Evolutionary conservation across 1,139 yeast species (phyloP), one percentile per base, ranked within the genome.

Genomic region (Candida glucosophila): DNA sequence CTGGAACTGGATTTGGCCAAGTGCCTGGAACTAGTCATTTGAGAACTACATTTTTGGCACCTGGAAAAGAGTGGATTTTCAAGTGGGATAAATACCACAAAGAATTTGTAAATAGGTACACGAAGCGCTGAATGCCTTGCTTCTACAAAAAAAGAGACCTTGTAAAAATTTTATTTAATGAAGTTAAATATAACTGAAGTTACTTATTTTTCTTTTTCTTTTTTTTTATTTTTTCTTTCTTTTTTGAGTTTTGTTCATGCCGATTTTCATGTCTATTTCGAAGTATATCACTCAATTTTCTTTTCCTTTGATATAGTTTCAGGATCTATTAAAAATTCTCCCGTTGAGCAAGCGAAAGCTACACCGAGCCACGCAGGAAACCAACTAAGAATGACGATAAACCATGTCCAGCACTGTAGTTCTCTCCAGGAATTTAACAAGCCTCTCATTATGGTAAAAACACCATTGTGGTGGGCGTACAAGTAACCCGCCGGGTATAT

Each of bases 1-100:
- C 98, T 17, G 99, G 98, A 21, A 76, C 86, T 22, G 98, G 98
- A 2, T 92, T 90, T 45, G 97, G 97, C 20, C 98, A 92, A 58
- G 78, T 65, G 24, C 76, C 76, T 26, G 93, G 82, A 14, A 85
- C 96, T 6, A 81, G 67, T 59, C 98, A 90, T 51, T 69, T 90
- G 44, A 75, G 98, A 64, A 90, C 98, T 3, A 90, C 98, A 2
- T 90, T 90, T 62, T 67, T 90, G 46, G 93, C 97, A 11, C 96
- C 97, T 10, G 97, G 96, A 20, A 70, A 73, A 18, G 92, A 83
- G 40, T 86, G 95, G 83, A 81, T 86, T 33, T 65, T 71, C 12
- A 56, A 64, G 23, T 81, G 96, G 86, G 67, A 69, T 27, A 49
- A 56, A 15, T 90, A 90, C 69, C 98, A 90, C 55, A 54, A 63